Evolutionary conservation across 1,139 yeast genomes (phyloP).

Genomic region (Nakaseomyces uthaithaninus): DNA sequence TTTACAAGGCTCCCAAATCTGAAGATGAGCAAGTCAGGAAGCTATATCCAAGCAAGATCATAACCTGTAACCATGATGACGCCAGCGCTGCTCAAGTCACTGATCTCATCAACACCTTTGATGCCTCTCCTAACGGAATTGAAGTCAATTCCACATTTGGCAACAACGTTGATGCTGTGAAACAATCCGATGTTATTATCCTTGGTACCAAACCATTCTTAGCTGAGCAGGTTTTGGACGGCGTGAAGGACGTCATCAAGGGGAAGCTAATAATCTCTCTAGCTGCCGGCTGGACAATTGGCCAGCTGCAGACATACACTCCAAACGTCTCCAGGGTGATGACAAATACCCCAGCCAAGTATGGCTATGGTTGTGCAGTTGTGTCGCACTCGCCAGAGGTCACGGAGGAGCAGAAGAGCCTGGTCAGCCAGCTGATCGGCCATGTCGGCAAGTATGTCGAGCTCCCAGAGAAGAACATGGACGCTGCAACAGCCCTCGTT

Average conservation of each 20-base stretch:
- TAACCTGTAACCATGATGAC: slow-evolving; percentile 65
- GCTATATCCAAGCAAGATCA: slow-evolving; percentile 51
- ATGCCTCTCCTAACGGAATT: slow-evolving; percentile 34
- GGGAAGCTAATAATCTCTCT: slow-evolving; percentile 69
- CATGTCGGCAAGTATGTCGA: slow-evolving; percentile 68
- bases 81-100: slow-evolving; percentile 39
- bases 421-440: slow-evolving; percentile 50
- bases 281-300: slow-evolving; percentile 87
- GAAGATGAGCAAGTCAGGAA: slow-evolving; percentile 32
- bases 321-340: slow-evolving; percentile 73
- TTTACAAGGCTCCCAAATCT: slow-evolving; percentile 40
- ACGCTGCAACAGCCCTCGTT: slow-evolving; percentile 88
- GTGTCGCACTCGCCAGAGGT: slow-evolving; percentile 57
- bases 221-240: slow-evolving; percentile 49
- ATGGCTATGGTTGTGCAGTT: slow-evolving; percentile 89
- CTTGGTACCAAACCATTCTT: slow-evolving; percentile 83
- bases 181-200: slow-evolving; percentile 58
- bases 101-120: slow-evolving; percentile 39
- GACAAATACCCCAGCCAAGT: slow-evolving; percentile 95
- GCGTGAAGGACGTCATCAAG: slow-evolving; percentile 38
- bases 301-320: slow-evolving; percentile 50
- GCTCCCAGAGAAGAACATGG: slow-evolving; percentile 86
- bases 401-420: slow-evolving; percentile 40
- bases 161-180: slow-evolving; percentile 50
- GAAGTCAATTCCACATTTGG: slow-evolving; percentile 50